Evolutionary conservation across 2,329 filamentous ascomycete species (phyloP), one percentile per base, ranked within the genome.

Genomic region (Penicillium sp.): DNA sequence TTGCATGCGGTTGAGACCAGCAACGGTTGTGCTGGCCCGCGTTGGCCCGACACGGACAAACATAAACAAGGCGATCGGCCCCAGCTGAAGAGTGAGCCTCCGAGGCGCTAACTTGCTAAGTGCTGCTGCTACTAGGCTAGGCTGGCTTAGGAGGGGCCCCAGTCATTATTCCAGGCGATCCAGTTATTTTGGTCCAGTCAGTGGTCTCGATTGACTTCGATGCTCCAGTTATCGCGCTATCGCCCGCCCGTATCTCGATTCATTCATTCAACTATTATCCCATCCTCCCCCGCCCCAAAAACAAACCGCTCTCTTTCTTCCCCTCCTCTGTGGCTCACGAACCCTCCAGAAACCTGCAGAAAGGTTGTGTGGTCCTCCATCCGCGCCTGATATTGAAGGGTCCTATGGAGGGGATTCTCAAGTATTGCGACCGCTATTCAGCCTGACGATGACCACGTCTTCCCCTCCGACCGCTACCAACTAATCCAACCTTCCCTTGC

Each of bases 1-100:
- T 62, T 65, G 61, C 61, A 64, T 57, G 37, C 54, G 45, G 59
- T 62, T 62, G 59, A 43, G 59, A 49, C 52, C 41, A 62, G 62
- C 62, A 61, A 59, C 59, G 58, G 55, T 35, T 22, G 53, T 53
- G 54, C 15, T 57, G 51, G 50, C 37, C 49, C 63, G 61, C 63
- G 63, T 65, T 65, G 63, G 57, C 63, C 63, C 49, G 63, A 60
- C 63, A 65, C 63, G 43, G 63, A 58, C 63, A 65, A 65, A 65
- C 51, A 49, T 63, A 67, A 67, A 65, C 43, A 47, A 47, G 43
- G 4, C 41, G 41, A 43, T 43, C 41, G 41, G 41, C 42, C 42
- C 42, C 22, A 28, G 42, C 20, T 45, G 42, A 15, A 45, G 38
- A 31, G 42, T 35, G 54, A 61, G 59, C 55, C 55, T 42, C 54